These are phyloP conservation scores for Colletotrichum horii DNA, from an alignment of 2,329 filamentous ascomycete species.

Conservation along the genomic window DNA sequence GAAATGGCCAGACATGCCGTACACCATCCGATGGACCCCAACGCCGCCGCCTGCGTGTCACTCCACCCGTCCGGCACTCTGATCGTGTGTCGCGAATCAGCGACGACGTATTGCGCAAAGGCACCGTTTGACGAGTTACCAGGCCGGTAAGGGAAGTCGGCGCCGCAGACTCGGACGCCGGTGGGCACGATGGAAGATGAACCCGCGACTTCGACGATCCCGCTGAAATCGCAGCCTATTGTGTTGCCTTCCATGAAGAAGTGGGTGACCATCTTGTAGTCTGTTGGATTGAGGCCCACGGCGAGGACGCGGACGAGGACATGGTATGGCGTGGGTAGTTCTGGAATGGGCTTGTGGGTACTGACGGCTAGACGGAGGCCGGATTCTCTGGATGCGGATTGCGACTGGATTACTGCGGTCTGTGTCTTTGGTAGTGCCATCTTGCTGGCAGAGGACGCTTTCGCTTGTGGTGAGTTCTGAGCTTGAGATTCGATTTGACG, in stretches of 20 bases:
- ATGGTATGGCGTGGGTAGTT: background rate
- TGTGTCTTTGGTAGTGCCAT: background rate
- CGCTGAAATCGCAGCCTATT: constrained; percentile 30
- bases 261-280: constrained; percentile 30
- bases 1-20: constrained; percentile 19
- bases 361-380: background rate
- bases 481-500: rapidly evolving
- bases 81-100: constrained; percentile 8
- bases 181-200: background rate
- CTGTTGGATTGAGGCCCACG: constrained; percentile 31
- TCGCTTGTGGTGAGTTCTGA: background rate
- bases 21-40: constrained; percentile 29
- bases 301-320: constrained; percentile 25
- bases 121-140: background rate
- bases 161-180: background rate
- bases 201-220: constrained; percentile 19
- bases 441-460: background rate
- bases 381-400: background rate
- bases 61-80: constrained; percentile 24
- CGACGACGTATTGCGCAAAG: background rate
- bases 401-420: background rate
- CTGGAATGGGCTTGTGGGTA: background rate
- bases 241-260: constrained; percentile 14
- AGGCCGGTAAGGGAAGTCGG: background rate
- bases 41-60: constrained; percentile 25